Evolutionary conservation across 1,284 basidiomycete genomes (phyloP).

Genomic region (Ceratobasidium sp.): DNA sequence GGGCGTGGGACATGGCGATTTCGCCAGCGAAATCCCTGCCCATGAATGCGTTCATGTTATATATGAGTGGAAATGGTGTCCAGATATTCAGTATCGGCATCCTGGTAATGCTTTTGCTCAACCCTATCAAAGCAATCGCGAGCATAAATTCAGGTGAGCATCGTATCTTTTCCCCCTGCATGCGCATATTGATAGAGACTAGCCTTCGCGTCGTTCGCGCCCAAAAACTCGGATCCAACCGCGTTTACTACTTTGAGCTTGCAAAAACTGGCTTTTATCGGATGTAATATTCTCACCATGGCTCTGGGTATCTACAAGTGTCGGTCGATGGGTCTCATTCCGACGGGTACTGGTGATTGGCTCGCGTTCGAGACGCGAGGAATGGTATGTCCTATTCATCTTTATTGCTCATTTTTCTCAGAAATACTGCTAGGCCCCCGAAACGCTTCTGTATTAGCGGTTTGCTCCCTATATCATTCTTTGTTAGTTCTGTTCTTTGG

Average conservation of each 20-base stretch:
- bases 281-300: constrained; percentile 76
- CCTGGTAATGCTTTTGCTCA: constrained; percentile 85
- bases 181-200: not conserved
- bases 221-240: constrained; percentile 56
- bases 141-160: constrained; percentile 75
- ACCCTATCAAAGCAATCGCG: constrained; percentile 80
- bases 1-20: constrained; percentile 88
- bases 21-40: constrained; percentile 86
- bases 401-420: constrained; percentile 25
- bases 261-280: constrained; percentile 67
- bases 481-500: not conserved
- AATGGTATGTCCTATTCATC: constrained; percentile 58
- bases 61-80: constrained; percentile 92
- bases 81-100: constrained; percentile 95
- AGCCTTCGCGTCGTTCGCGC: constrained; percentile 47
- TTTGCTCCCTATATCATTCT: not conserved
- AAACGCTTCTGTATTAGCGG: constrained; percentile 11
- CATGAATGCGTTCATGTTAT: constrained; percentile 95
- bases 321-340: constrained; percentile 86
- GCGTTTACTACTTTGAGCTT: constrained; percentile 35
- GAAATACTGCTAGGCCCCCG: not conserved
- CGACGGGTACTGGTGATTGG: constrained; percentile 90
- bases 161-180: not conserved
- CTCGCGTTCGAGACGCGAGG: constrained; percentile 85
- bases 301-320: constrained; percentile 89